Evolutionary conservation across 2,329 filamentous ascomycete genomes (phyloP), one percentile per base, ranked within the genome.

Genomic region (Aspergillus ruber): DNA sequence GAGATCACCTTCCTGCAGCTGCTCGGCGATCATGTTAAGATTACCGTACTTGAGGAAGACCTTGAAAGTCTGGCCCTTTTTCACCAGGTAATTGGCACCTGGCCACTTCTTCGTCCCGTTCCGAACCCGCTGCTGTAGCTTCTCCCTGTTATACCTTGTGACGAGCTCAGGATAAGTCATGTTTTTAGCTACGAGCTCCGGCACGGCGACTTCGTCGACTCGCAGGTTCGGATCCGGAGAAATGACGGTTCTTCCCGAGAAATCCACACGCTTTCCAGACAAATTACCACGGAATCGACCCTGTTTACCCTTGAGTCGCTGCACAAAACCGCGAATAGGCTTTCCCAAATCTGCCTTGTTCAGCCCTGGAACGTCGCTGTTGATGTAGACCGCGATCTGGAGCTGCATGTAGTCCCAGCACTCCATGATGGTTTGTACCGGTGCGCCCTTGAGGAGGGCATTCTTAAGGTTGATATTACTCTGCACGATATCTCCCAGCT

Each of bases 391-490:
- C 51, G 91, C 93, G 50, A 97, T 87, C 62, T 97, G 90, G 7
- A 95, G 79, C 63, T 97, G 91, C 51, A 98, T 74, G 61, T 91
- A 97, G 63, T 98, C 93, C 93, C 93, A 98, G 59, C 95, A 90
- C 65, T 98, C 93, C 84, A 97, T 94, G 48, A 97, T 87, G 1
- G 88, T 94, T 55, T 86, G 82, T 2, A 98, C 79, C 0, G 89
- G 83, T 12, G 90, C 87, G 8, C 91, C 91, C 56, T 89, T 90
- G 51, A 85, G 79, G 13, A 97, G 69, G 0, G 89, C 88, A 18
- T 88, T 86, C 43, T 86, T 84, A 53, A 98, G 88, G 58, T 94
- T 82, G 46, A 86, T 86, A 62, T 90, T 95, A 54, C 94, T 88
- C 60, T 94, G 88, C 8, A 96, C 85, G 55, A 98, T 97, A 64